phyloP scores from a whole-genome alignment of 139 green algal species.

The Chlorella sp. region DNA sequence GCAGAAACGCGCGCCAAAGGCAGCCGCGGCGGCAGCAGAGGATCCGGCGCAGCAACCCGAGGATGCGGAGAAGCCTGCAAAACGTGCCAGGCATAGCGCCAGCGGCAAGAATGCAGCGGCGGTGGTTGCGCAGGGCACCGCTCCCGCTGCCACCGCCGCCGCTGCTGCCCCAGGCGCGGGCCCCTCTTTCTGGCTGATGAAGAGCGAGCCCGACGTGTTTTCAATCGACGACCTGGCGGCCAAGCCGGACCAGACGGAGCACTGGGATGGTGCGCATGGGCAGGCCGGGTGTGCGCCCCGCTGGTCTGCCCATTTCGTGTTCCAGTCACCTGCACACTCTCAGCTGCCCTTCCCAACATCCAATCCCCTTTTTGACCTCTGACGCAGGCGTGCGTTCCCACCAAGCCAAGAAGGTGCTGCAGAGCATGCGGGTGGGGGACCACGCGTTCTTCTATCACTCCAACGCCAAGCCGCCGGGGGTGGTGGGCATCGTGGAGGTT shows the following conservation, averaged over 20 bases:
- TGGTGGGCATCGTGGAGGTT: slow-evolving; percentile 71
- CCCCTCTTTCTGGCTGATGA: slow-evolving; percentile 12
- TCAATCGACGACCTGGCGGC: slow-evolving; percentile 65
- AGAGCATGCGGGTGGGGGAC: slow-evolving; percentile 66
- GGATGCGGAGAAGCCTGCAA: not conserved
- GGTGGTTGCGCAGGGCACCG: not conserved
- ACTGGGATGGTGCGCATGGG: slow-evolving; percentile 66
- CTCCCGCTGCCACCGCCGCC: not conserved
- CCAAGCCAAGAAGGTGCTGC: slow-evolving; percentile 79
- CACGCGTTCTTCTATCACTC: slow-evolving; percentile 74
- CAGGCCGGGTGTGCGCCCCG: not conserved
- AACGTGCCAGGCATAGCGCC: not conserved
- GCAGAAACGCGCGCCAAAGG: too few relatives aligned
- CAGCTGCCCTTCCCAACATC: not conserved
- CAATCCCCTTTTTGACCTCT: not conserved
- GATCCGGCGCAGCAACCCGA: too few relatives aligned
- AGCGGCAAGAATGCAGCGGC: not conserved
- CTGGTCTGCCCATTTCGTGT: not conserved
- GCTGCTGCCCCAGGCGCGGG: not conserved
- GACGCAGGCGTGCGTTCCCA: slow-evolving; percentile 70
- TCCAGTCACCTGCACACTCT: not conserved
- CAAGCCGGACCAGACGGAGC: slow-evolving; percentile 45
- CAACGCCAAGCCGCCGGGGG: slow-evolving; percentile 59
- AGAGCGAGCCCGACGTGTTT: slow-evolving; percentile 70
- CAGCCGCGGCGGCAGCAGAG: too few relatives aligned